Evolutionary conservation across 2,329 filamentous ascomycete genomes (phyloP).

Genomic region (Botrytis porri): DNA sequence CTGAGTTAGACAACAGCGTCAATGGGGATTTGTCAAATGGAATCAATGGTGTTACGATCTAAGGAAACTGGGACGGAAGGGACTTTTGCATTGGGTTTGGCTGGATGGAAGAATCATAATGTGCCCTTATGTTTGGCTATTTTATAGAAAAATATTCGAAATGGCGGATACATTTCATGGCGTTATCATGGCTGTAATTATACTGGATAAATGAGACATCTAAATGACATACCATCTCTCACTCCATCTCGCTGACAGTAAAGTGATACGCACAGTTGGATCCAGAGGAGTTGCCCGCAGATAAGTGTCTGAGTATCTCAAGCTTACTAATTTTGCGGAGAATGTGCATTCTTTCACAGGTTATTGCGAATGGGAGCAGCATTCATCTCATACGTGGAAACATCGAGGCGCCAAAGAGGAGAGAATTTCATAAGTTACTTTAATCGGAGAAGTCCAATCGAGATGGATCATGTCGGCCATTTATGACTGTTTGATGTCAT

Average conservation of each 20-base stretch:
- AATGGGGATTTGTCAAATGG: constrained; percentile 15
- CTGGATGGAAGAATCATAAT: background rate
- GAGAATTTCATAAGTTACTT: background rate
- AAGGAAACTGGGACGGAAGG: constrained; percentile 4
- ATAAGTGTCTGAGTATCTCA: background rate
- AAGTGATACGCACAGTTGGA: background rate
- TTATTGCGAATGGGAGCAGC: background rate
- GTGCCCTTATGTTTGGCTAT: background rate
- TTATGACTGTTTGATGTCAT: background rate
- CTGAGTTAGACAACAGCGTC: constrained; percentile 13
- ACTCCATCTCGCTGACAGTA: background rate
- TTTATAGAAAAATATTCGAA: background rate
- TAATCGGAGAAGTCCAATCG: background rate
- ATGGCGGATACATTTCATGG: constrained; percentile 3
- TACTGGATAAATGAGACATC: background rate
- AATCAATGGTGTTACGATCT: constrained; percentile 18
- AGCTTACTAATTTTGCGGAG: background rate
- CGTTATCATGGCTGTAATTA: constrained; percentile 15
- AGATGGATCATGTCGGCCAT: background rate
- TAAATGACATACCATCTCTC: background rate
- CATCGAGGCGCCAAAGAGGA: background rate
- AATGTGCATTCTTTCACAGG: too few species aligned
- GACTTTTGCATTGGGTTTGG: constrained; percentile 11
- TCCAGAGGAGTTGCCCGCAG: background rate
- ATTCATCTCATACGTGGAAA: background rate